Conservation (phyloP, 2,329 filamentous ascomycete genomes). For the Fusarium odoratissimum region DNA sequence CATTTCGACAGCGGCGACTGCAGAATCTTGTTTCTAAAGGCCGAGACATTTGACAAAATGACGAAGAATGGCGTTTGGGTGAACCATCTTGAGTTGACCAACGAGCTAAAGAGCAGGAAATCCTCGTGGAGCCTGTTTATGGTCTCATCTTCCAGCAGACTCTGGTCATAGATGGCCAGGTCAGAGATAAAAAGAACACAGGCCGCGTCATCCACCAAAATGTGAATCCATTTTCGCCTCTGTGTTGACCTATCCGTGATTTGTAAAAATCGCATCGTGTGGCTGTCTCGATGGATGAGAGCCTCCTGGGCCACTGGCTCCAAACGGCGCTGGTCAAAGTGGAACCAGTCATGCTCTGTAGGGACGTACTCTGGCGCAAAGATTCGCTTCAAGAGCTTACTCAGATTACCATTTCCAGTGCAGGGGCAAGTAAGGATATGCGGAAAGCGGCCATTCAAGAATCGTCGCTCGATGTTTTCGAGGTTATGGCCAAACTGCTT, state of each 20-base stretch:
- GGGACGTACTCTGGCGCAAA: background rate
- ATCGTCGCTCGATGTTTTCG: background rate
- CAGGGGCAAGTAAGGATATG: background rate
- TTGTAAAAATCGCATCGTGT: background rate
- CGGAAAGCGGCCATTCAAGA: background rate
- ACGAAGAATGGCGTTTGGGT: background rate
- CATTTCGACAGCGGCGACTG: background rate
- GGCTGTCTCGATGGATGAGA: background rate
- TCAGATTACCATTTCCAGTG: background rate
- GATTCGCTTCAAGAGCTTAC: background rate
- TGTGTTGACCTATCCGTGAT: background rate
- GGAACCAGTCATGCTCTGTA: background rate
- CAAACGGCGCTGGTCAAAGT: background rate
- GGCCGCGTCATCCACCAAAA: background rate
- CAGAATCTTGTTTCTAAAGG: rapidly evolving
- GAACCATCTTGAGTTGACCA: background rate
- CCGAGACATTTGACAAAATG: background rate
- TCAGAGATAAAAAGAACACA: background rate
- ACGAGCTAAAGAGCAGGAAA: background rate
- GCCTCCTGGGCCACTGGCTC: background rate
- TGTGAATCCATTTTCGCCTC: background rate
- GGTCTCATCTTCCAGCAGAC: background rate
- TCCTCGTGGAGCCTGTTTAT: background rate
- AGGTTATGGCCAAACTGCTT: background rate
- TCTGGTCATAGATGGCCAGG: background rate